Evolutionary conservation across 1,139 yeast species (phyloP).

Genomic region (Pichia sp.): DNA sequence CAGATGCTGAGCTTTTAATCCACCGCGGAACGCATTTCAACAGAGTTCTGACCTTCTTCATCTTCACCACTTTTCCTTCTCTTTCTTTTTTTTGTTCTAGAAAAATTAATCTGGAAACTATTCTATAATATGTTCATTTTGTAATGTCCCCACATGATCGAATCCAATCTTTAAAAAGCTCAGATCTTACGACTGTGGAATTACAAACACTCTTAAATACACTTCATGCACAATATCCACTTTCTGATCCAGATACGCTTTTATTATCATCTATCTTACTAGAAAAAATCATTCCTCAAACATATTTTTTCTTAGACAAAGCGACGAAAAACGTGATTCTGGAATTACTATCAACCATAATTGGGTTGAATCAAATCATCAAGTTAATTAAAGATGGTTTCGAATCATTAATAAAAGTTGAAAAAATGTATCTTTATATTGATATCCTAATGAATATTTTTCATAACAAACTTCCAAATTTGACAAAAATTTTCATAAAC

Average conservation of each 20-base stretch:
- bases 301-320: slow-evolving; percentile 11
- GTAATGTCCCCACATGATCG: neutral
- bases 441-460: slow-evolving; percentile 4
- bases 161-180: neutral
- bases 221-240: slow-evolving; percentile 4
- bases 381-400: neutral
- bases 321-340: slow-evolving; percentile 1
- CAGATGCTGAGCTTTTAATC: no score
- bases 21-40: neutral
- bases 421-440: slow-evolving; percentile 1
- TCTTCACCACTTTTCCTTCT: neutral
- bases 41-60: neutral
- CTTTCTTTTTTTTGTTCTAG: neutral
- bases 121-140: no score
- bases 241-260: slow-evolving; percentile 8
- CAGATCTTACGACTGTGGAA: slow-evolving; percentile 9
- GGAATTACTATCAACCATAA: neutral
- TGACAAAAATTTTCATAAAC: neutral
- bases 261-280: slow-evolving; percentile 10
- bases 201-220: slow-evolving; percentile 12
- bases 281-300: slow-evolving; percentile 12
- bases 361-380: slow-evolving; percentile 8
- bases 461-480: neutral
- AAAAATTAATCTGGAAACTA: neutral
- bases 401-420: neutral